Percentiles rank a stretch among this genome's conserved stretches.
Evolutionary conservation across 129 eudicot species (phyloP).

Genomic region (Lonicera japonica): DNA sequence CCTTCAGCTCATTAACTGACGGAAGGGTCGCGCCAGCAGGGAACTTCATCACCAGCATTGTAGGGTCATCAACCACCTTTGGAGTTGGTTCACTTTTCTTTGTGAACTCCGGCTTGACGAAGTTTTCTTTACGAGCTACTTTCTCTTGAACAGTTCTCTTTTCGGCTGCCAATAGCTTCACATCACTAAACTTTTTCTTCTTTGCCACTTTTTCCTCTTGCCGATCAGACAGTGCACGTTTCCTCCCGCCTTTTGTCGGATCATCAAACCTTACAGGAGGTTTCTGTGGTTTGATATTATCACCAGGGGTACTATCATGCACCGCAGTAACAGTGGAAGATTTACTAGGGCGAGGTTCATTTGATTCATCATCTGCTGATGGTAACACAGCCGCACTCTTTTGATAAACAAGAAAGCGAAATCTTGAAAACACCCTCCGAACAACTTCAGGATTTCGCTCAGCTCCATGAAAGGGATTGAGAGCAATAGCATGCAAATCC

Average conservation of each 20-base stretch:
- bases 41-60: slow-evolving; percentile 74
- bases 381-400: slow-evolving; percentile 40
- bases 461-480: slow-evolving; percentile 40
- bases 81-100: not conserved
- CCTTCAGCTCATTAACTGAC: slow-evolving; percentile 60
- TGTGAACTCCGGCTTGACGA: not conserved
- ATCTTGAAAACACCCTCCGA: slow-evolving; percentile 43
- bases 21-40: slow-evolving; percentile 63
- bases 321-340: too few relatives aligned
- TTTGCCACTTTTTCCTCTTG: slow-evolving; percentile 56
- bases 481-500: slow-evolving; percentile 68
- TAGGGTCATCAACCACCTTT: slow-evolving; percentile 22
- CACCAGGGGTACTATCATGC: slow-evolving; percentile 16
- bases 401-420: slow-evolving; percentile 65
- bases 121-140: not conserved
- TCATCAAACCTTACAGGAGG: slow-evolving; percentile 44
- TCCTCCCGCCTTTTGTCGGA: slow-evolving; percentile 52
- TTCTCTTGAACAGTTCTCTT: slow-evolving; percentile 32
- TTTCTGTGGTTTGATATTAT: slow-evolving; percentile 19
- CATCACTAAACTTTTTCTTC: slow-evolving; percentile 48
- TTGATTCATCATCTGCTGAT: slow-evolving; percentile 26
- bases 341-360: not conserved
- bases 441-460: slow-evolving; percentile 25
- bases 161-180: slow-evolving; percentile 36
- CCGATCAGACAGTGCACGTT: slow-evolving; percentile 75